Conservation (phyloP, 164 flowering plant species). For the Magnolia changhungtana region DNA sequence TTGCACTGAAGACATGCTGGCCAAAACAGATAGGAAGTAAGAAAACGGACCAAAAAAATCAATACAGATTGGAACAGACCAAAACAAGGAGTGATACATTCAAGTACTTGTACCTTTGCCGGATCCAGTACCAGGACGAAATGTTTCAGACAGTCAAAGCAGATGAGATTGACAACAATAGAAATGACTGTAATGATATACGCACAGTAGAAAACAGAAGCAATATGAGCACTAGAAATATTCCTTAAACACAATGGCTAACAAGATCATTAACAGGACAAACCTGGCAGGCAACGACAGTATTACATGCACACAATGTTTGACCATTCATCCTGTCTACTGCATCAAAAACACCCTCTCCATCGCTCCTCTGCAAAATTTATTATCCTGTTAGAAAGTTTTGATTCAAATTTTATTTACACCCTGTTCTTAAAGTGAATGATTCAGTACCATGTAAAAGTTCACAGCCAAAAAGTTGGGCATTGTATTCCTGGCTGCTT, state of each 20-base stretch:
- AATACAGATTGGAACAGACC: no score
- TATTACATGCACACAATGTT: constrained; percentile 72
- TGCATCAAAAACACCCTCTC: constrained; percentile 85
- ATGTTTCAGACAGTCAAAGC: neutral
- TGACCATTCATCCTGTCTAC: constrained; percentile 88
- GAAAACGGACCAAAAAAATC: no score
- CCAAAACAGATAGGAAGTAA: no score
- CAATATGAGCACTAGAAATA: neutral
- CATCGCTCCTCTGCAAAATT: constrained; percentile 85
- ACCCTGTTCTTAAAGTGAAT: neutral
- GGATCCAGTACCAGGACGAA: no score
- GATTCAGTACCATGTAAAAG: constrained; percentile 81
- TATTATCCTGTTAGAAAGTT: constrained; percentile 17
- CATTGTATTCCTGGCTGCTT: constrained; percentile 73
- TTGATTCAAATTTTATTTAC: neutral
- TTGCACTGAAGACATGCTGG: no score
- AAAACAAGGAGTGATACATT: no score
- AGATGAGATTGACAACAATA: neutral
- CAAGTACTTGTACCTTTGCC: no score
- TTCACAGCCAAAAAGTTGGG: constrained; percentile 94
- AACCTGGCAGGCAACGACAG: constrained; percentile 75
- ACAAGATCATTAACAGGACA: neutral
- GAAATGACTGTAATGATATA: neutral
- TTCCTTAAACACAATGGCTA: neutral
- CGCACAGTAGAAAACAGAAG: neutral